Evolutionary conservation across 2,329 filamentous ascomycete species (phyloP), one percentile per base, ranked within the genome.

Genomic region (Fusarium gaditjirri): DNA sequence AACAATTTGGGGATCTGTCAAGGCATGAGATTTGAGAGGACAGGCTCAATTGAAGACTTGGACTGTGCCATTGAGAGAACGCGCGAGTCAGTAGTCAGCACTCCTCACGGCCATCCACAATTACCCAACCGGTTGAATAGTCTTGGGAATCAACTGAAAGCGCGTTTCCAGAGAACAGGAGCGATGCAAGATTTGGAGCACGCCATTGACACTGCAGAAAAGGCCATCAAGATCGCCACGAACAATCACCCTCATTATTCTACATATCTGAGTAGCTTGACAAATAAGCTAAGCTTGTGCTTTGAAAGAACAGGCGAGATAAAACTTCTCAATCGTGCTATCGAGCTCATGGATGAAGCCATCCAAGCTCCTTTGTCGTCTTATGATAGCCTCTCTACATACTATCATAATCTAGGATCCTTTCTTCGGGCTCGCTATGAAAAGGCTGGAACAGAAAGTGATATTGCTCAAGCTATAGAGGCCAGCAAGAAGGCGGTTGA

Each of bases 331-430:
- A 16, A 25, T 14, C n/a, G 46, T 10, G 46, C 29, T 21, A 35
- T 50, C 8, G n/a, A 50, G 4, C 8, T 50, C 4, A 19, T 35
- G 14, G 31, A 14, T 3, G 16, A 33, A 35, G 47, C 31, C 2
- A 35, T 25, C 8, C 16, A 35, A 23, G 8, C 5, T 5, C 17
- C 8, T 25, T 14, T 1, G 1, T 5, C 13, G 1, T 25, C 29
- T 23, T 12, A 2, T 7, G n/a, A 25, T 0, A 25, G 17, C 8
- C 12, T 50, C 16, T n/a, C 47, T 19, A 16, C 29, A 8, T 33
- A 10, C 31, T 19, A 33, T 5, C 35, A 25, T 3, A 35, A 10
- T n/a, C n/a, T 50, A 25, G 29, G n/a, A 10, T 35, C n/a, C 7
- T 50, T 12, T 2, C n/a, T 25, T 19, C 31, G 31, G 2, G 19